Evolutionary conservation across 2,329 filamentous ascomycete species (phyloP).

Genomic region (Teratosphaeria epicoccoides): DNA sequence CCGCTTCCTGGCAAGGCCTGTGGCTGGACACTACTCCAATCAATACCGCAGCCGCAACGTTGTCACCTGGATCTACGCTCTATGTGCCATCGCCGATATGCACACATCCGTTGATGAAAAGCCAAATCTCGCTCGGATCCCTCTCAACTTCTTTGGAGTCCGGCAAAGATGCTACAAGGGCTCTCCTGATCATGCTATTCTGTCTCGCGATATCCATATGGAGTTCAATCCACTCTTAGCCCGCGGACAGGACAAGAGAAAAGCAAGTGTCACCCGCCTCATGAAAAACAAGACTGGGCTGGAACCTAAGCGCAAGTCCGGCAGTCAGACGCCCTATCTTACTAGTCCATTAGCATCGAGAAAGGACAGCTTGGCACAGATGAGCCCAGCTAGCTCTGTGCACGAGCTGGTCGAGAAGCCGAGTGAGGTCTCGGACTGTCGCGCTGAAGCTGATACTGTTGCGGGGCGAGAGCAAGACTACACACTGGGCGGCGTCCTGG

Average conservation of each 20-base stretch:
- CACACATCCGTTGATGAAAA: constrained; percentile 18
- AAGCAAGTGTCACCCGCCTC: not conserved
- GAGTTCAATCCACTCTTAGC: constrained; percentile 34
- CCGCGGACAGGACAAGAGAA: constrained; percentile 12
- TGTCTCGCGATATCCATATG: constrained; percentile 35
- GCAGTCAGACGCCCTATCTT: not conserved
- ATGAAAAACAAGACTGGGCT: not conserved
- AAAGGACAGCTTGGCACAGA: constrained; percentile 8
- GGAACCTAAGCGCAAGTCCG: not conserved
- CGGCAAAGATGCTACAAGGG: constrained; percentile 34
- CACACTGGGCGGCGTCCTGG: constrained; percentile 26
- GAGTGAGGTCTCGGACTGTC: constrained; percentile 9
- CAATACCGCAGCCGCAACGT: constrained; percentile 12
- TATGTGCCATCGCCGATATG: constrained; percentile 29
- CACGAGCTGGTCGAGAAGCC: constrained; percentile 20
- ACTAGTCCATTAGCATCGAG: constrained; percentile 1
- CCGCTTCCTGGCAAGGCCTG: constrained; percentile 32
- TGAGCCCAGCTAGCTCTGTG: constrained; percentile 10
- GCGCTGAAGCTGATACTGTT: constrained; percentile 7
- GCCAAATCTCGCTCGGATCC: constrained; percentile 26
- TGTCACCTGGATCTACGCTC: constrained; percentile 33
- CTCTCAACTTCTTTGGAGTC: constrained; percentile 36
- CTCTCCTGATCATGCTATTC: constrained; percentile 35
- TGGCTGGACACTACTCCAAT: constrained; percentile 25
- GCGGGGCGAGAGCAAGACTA: constrained; percentile 11